Conservation (phyloP, 2,329 filamentous ascomycete genomes). For the Neofusicoccum ribis region DNA sequence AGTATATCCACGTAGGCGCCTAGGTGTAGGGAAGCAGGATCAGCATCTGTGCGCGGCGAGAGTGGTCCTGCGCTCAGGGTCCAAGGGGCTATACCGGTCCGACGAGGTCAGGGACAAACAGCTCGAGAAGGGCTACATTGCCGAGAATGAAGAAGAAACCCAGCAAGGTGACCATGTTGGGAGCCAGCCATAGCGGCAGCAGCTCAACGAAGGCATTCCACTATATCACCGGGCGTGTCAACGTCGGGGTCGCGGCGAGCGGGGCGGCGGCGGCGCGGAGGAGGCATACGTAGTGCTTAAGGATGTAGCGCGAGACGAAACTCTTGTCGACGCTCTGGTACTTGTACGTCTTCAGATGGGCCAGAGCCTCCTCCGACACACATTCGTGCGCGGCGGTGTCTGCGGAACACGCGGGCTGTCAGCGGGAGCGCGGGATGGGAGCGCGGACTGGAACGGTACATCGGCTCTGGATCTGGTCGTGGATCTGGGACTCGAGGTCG, state of each 20-base stretch:
- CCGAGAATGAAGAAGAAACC: constrained; percentile 92
- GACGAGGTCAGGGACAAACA: constrained; percentile 85
- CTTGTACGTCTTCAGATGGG: constrained; percentile 92
- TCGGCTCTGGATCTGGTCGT: constrained; percentile 18
- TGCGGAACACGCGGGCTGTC: constrained; percentile 22
- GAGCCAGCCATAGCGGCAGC: constrained; percentile 91
- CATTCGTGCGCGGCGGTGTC: constrained; percentile 67
- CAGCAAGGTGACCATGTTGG: constrained; percentile 94
- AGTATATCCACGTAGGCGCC: constrained; percentile 90
- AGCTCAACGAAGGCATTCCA: constrained; percentile 96
- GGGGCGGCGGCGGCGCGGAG: constrained; percentile 7
- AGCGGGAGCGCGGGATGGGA: constrained; percentile 9
- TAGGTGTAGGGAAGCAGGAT: constrained; percentile 37
- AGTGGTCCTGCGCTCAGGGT: neutral
- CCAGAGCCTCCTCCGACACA: constrained; percentile 84
- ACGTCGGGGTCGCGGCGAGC: constrained; percentile 17
- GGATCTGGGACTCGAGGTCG: constrained; percentile 21
- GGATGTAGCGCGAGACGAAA: constrained; percentile 86
- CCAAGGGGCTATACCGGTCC: constrained; percentile 67
- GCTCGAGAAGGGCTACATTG: constrained; percentile 73
- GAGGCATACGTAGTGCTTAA: constrained; percentile 84
- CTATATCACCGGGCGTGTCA: constrained; percentile 51
- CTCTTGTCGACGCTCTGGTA: constrained; percentile 98
- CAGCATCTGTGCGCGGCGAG: constrained; percentile 8
- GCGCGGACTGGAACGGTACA: constrained; percentile 18